Percentiles rank a stretch among this genome's conserved stretches.
Conservation (phyloP, 495 filamentous ascomycete species). For the Parmelia sp. region DNA sequence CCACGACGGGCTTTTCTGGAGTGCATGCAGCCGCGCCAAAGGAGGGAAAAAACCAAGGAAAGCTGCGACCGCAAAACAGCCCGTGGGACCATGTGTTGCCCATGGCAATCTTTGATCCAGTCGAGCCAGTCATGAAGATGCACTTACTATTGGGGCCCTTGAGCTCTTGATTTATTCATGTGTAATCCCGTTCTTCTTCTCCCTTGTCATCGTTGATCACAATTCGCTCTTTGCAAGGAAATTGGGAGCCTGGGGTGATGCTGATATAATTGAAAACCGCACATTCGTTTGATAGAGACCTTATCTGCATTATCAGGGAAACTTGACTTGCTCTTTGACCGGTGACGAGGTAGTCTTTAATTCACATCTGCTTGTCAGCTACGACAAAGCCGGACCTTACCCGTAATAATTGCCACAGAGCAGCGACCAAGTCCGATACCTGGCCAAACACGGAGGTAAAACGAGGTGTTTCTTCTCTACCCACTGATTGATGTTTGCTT, state of each 20-base stretch:
- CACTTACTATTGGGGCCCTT: background rate
- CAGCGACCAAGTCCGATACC: background rate
- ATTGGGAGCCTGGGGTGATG: background rate
- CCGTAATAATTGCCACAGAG: background rate
- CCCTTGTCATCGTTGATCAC: background rate
- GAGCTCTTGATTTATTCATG: background rate
- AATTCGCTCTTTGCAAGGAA: background rate
- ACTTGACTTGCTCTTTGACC: background rate
- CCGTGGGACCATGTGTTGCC: background rate
- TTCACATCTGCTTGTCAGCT: background rate
- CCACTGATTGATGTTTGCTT: background rate
- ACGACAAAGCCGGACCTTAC: background rate
- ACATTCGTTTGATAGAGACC: conserved; percentile 2
- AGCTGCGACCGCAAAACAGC: background rate
- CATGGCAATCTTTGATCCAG: background rate
- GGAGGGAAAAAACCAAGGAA: background rate
- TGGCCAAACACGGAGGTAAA: background rate
- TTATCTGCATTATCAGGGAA: background rate
- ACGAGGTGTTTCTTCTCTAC: background rate
- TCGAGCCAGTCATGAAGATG: background rate
- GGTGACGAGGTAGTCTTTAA: background rate
- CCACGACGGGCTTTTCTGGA: background rate
- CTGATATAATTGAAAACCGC: background rate
- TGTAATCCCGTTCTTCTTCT: background rate
- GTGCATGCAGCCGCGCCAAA: background rate